These are phyloP conservation scores for Hortaea werneckii DNA, from an alignment of 2,329 filamentous ascomycete species.

Conservation along the genomic window DNA sequence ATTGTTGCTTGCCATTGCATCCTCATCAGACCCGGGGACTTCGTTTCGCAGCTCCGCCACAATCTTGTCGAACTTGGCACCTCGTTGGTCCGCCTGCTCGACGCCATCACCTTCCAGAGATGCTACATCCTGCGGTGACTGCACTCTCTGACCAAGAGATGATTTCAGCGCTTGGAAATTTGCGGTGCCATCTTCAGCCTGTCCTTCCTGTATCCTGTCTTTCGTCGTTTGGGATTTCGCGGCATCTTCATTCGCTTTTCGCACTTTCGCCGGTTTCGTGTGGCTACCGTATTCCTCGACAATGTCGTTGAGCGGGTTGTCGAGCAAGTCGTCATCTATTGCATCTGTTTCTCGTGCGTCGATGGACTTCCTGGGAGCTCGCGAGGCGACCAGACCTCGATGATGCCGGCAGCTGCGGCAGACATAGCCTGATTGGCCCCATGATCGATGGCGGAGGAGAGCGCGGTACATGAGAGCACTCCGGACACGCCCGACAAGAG, in stretches of 20 bases:
- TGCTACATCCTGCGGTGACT: too few relatives aligned
- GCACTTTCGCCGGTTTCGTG: not conserved
- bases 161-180: not conserved
- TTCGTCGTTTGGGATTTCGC: not conserved
- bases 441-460: slow-evolving; percentile 1
- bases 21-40: not conserved
- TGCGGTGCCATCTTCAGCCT: not conserved
- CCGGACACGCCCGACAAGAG: too few relatives aligned
- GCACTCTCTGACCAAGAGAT: too few relatives aligned
- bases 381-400: not conserved
- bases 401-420: slow-evolving; percentile 2
- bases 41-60: not conserved
- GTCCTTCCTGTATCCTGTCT: not conserved
- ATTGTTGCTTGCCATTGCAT: not conserved
- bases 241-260: not conserved
- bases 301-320: not conserved
- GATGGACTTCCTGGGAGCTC: not conserved
- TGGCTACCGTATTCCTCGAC: not conserved
- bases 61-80: not conserved
- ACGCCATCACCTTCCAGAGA: too few relatives aligned
- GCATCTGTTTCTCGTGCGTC: not conserved
- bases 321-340: not conserved
- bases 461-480: slow-evolving; percentile 2
- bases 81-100: not conserved
- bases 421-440: slow-evolving; percentile 2